A percentile compares a stretch with the other conserved stretches of the same genome.
phyloP scores from a whole-genome alignment of 805 yeast species.

The Saturnispora ahearnii region DNA sequence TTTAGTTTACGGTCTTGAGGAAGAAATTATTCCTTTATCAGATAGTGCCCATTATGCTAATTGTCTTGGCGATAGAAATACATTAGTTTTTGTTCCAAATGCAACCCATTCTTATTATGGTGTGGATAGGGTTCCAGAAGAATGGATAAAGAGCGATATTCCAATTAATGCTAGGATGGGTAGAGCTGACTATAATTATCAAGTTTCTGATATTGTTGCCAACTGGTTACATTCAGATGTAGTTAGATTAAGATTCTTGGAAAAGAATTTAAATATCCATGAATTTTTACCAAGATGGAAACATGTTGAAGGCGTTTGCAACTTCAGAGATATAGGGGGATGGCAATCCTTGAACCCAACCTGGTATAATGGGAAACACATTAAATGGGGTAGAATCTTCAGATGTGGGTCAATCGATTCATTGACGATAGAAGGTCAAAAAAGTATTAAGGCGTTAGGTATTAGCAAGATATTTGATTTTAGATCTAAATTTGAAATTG shows the following conservation, averaged over 20 bases:
- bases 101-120: conserved; percentile 86
- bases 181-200: conserved; percentile 48
- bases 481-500: conserved; percentile 51
- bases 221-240: conserved; percentile 35
- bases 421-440: conserved; percentile 43
- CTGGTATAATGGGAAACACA: conserved; percentile 29
- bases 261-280: conserved; percentile 29
- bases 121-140: conserved; percentile 24
- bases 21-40: conserved; percentile 51
- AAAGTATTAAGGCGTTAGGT: conserved; percentile 33
- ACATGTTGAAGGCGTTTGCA: conserved; percentile 54
- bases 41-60: conserved; percentile 58
- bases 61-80: conserved; percentile 47
- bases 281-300: conserved; percentile 46
- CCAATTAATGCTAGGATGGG: conserved; percentile 27
- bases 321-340: conserved; percentile 79
- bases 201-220: conserved; percentile 41
- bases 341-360: conserved; percentile 35
- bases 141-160: conserved; percentile 14
- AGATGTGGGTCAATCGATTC: conserved; percentile 55
- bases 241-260: conserved; percentile 47
- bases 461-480: conserved; percentile 57
- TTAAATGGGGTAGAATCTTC: conserved; percentile 45
- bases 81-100: conserved; percentile 45
- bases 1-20: conserved; percentile 64